Base-by-base conservation (phyloP, 805 yeast species). In the Wickerhamomyces strasburgensis region DNA sequence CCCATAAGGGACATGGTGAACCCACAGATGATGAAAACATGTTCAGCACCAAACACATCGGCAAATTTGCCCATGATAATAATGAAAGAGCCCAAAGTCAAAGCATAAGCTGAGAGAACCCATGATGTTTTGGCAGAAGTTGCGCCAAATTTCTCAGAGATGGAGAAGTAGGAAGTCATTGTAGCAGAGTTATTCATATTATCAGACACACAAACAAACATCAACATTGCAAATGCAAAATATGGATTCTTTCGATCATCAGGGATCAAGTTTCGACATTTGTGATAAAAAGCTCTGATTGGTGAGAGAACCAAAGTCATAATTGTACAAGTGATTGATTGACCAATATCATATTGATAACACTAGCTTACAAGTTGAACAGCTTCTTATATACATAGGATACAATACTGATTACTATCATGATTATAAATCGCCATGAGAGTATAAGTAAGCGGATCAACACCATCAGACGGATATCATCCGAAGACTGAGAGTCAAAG, bases 31-130 rank as follows among this genome's bases (percentile, higher is more conserved):
- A 48, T 33, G 35, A 57, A 66, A 5, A 64, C 48, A 14, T 19
- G 17, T 3, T 26, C 24, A n/a, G 62, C 60, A 5, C 74, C 73
- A 1, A 64, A 19, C 5, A 65, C 56, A 46, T 68, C 73, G 4
- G 63, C 64, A 2, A 67, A 25, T 37, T 65, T 62, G 11, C 73
- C 73, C 35, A 60, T 50, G 3, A 65, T 33, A 18, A 67, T 56
- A 18, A 68, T 67, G 47, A 68, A 68, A 1, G 70, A 55, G 5
- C 70, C 70, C 16, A 68, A 49, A 0, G 73, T 65, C 14, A 69
- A 46, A 3, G 71, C 64, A 48, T 68, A 69, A 0, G 65, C 64
- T 3, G 72, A 61, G 4, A 68, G 40, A 0, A 60, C 61, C 75
- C 75, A 69, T 13, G 54, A 44, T 2, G 5, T 70, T 59, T 40